phyloP scores from a whole-genome alignment of 441 rosid genomes.

The Euphorbia schlechtendalii region DNA sequence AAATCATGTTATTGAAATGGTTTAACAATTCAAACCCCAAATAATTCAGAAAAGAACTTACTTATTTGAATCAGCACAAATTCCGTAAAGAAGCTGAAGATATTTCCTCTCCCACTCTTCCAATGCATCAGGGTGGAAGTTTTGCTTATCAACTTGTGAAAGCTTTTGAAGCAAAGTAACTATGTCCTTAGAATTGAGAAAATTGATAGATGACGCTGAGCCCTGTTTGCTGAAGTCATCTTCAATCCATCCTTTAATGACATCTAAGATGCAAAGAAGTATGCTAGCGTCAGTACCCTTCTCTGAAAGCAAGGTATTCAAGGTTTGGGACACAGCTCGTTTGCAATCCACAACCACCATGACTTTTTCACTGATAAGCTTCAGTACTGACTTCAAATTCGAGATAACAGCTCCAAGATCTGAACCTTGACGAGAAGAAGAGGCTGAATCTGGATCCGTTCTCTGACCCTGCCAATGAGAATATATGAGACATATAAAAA shows the following conservation, averaged over 20 bases:
- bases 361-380: slow-evolving; percentile 79
- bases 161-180: slow-evolving; percentile 86
- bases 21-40: slow-evolving; percentile 16
- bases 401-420: slow-evolving; percentile 80
- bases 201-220: slow-evolving; percentile 26
- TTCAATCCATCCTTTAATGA: slow-evolving; percentile 85
- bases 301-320: slow-evolving; percentile 80
- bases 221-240: slow-evolving; percentile 63
- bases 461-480: slow-evolving; percentile 55
- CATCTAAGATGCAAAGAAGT: slow-evolving; percentile 80
- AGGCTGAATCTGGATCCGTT: slow-evolving; percentile 79
- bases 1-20: slow-evolving; percentile 16
- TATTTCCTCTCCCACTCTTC: slow-evolving; percentile 94
- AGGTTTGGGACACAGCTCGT: slow-evolving; percentile 60
- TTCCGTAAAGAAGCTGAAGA: slow-evolving; percentile 89
- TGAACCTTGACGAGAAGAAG: slow-evolving; percentile 86
- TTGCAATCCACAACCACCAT: slow-evolving; percentile 87
- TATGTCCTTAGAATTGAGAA: slow-evolving; percentile 72
- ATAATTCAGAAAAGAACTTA: slow-evolving; percentile 27
- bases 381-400: slow-evolving; percentile 73
- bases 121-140: slow-evolving; percentile 51
- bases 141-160: slow-evolving; percentile 89
- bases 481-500: neutral
- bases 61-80: slow-evolving; percentile 85
- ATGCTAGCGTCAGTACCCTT: slow-evolving; percentile 88